phyloP scores from a whole-genome alignment of 768 basidiomycete species.

The Pleurotus sapidus region DNA sequence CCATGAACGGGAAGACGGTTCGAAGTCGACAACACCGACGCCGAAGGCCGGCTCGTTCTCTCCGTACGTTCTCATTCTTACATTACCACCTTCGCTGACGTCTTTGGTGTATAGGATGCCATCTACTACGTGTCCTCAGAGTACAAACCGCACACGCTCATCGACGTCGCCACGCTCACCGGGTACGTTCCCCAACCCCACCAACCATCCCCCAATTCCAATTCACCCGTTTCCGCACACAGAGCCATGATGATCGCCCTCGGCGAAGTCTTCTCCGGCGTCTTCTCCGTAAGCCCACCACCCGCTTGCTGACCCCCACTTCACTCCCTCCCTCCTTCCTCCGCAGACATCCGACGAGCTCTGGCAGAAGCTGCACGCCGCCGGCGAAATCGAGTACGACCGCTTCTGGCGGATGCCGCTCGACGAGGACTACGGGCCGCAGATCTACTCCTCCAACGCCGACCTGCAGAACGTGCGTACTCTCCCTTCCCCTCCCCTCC shows the following conservation, averaged over 20 bases:
- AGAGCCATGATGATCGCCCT: constrained; percentile 74
- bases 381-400: constrained; percentile 75
- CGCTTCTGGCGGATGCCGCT: constrained; percentile 91
- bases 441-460: constrained; percentile 76
- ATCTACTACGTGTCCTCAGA: constrained; percentile 78
- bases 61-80: constrained; percentile 37
- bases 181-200: constrained; percentile 41
- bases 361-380: constrained; percentile 65
- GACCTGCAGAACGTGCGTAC: constrained; percentile 72
- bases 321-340: not conserved
- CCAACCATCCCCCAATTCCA: not conserved
- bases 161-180: constrained; percentile 88
- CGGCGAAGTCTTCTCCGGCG: constrained; percentile 75
- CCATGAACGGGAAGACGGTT: constrained; percentile 86
- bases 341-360: constrained; percentile 68
- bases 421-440: constrained; percentile 74
- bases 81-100: not conserved
- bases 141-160: constrained; percentile 77
- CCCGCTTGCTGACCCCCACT: not conserved
- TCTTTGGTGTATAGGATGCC: constrained; percentile 48
- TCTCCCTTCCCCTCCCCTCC: not conserved
- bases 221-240: not conserved
- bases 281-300: constrained; percentile 60
- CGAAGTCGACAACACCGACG: constrained; percentile 89
- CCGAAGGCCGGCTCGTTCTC: constrained; percentile 76